A percentile compares a stretch with the other conserved stretches of the same genome.
These are phyloP conservation scores for Solanum verrucosum DNA, from an alignment of 257 asterid genomes.

Conservation along the genomic window DNA sequence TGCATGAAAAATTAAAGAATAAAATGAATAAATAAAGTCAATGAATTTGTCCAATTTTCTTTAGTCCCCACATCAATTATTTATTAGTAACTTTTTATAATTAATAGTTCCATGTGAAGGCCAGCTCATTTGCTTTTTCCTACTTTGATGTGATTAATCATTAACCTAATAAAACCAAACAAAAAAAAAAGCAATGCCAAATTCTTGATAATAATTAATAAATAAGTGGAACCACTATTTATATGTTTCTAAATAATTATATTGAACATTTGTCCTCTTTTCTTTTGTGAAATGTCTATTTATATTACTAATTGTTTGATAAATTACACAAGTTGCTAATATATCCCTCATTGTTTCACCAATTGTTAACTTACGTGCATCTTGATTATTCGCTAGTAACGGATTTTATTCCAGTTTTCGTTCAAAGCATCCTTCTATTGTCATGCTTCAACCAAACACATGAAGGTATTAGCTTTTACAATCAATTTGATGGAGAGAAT, in stretches of 20 bases:
- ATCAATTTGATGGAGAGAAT: no score
- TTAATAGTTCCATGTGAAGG: constrained; percentile 5
- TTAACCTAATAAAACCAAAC: not conserved
- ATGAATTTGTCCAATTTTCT: not conserved
- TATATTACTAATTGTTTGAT: not conserved
- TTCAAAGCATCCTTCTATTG: not conserved
- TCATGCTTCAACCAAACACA: no score
- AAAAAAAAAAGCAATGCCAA: not conserved
- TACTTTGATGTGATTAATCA: not conserved
- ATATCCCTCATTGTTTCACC: not conserved
- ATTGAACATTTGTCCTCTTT: not conserved
- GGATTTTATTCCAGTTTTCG: accelerated
- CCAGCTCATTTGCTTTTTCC: not conserved
- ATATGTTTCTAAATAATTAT: not conserved
- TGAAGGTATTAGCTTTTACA: no score
- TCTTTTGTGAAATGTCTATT: not conserved
- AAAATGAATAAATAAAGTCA: not conserved
- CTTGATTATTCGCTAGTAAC: not conserved
- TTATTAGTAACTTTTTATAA: not conserved
- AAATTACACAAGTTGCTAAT: not conserved
- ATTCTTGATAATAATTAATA: not conserved
- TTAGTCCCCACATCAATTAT: not conserved
- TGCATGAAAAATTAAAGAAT: not conserved
- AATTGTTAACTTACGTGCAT: not conserved
- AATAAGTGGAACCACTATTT: not conserved